A percentile compares a stretch with the other conserved stretches of the same genome.
Evolutionary conservation across 2,329 filamentous ascomycete species (phyloP).

Genomic region (Penicillium sp.): DNA sequence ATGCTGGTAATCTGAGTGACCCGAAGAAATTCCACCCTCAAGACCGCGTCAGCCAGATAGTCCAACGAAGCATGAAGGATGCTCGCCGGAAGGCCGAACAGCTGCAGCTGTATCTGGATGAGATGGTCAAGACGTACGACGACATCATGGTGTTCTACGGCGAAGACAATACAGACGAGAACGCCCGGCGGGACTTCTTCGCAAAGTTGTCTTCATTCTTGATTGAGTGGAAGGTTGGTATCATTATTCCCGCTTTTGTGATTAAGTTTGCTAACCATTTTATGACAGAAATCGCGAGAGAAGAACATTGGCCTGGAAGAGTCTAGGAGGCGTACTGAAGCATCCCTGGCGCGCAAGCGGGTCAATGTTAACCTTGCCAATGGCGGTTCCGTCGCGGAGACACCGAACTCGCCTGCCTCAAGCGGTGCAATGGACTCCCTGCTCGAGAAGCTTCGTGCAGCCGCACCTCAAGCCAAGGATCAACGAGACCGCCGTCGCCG

Average conservation of each 20-base stretch:
- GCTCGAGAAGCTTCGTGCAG: slow-evolving; percentile 88
- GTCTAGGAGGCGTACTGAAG: slow-evolving; percentile 76
- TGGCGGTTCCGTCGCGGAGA: slow-evolving; percentile 43
- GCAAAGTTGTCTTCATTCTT: slow-evolving; percentile 87
- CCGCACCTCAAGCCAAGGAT: slow-evolving; percentile 83
- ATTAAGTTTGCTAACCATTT: slow-evolving; percentile 7
- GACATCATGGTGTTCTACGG: slow-evolving; percentile 97
- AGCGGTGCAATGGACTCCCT: slow-evolving; percentile 95
- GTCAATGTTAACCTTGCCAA: slow-evolving; percentile 62
- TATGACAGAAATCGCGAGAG: slow-evolving; percentile 68
- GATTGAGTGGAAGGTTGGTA: slow-evolving; percentile 75
- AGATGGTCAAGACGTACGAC: slow-evolving; percentile 86
- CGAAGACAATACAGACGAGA: slow-evolving; percentile 87
- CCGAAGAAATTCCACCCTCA: slow-evolving; percentile 97
- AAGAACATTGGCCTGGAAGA: slow-evolving; percentile 88
- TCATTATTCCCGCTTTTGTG: slow-evolving; percentile 3
- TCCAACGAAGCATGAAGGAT: slow-evolving; percentile 94
- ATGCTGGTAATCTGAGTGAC: slow-evolving; percentile 90
- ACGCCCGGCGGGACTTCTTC: slow-evolving; percentile 92
- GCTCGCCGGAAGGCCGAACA: slow-evolving; percentile 93
- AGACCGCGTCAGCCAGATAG: slow-evolving; percentile 86
- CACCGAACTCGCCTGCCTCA: slow-evolving; percentile 62
- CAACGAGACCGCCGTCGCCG: slow-evolving; percentile 82
- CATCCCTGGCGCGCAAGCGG: slow-evolving; percentile 82
- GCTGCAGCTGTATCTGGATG: slow-evolving; percentile 86